Base-by-base conservation (phyloP, 2,329 filamentous ascomycete genomes). In the Coniochaeta ligniaria region DNA sequence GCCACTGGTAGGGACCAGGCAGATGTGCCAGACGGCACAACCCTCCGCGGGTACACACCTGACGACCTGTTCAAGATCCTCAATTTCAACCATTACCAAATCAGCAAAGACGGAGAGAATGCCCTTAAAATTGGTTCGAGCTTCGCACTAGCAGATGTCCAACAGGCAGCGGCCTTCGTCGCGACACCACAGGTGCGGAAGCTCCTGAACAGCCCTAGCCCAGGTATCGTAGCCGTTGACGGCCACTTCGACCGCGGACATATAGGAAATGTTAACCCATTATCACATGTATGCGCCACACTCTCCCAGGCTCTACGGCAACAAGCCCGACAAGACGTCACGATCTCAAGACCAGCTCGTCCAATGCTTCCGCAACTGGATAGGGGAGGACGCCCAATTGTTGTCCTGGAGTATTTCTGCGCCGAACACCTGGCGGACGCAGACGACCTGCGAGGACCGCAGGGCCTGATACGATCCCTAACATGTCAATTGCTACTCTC, bases 341-440 rank as follows among this genome's bases (percentile, higher is more conserved):
- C 35, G 8, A 8, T 14, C 35, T 8, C 35, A n/a, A n/a, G n/a
- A n/a, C n/a, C n/a, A n/a, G n/a, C n/a, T n/a, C n/a, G n/a, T 36
- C 35, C 35, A 7, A 36, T 14, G 8, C 14, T 14, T 36, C 35
- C 14, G 35, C 33, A 58, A 22, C 57, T 38, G 52, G 9, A 16
- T 28, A 50, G 28, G 56, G 56, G 36, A 57, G 20, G 22, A 28
- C 31, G 3, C 59, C n/a, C 5, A 57, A 22, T 41, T n/a, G 35
- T 60, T 14, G 60, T 60, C 1, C 57, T 64, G 6, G 58, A 58
- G 45, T 64, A 59, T 55, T 64, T 58, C 52, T 64, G 62, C 57
- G 56, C 56, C 3, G 33, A 60, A 38, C 62, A 64, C 43, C n/a
- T 47, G 1, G 20, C 58, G 9, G 57, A 57, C 9, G 61, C 56